These are phyloP conservation scores for Blastocystis sp. DNA, from an alignment of 352 stramenopile genomes.

Conservation along the genomic window DNA sequence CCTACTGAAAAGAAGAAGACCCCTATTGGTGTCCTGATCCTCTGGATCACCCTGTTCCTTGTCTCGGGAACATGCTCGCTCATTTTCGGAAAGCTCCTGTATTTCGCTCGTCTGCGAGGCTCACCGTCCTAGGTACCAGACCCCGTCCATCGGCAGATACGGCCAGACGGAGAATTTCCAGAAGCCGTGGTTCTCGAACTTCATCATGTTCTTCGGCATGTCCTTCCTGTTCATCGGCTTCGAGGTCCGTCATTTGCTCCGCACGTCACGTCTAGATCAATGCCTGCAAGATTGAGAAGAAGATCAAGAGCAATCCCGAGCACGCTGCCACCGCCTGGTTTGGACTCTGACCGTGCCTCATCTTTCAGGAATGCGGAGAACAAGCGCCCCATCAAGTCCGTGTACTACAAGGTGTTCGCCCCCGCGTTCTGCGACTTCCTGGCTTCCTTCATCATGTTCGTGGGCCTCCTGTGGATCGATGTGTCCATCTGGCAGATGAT, in stretches of 20 bases:
- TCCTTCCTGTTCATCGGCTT: conserved; percentile 46
- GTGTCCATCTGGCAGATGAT: conserved; percentile 67
- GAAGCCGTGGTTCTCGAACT: conserved; percentile 66
- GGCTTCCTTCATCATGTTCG: conserved; percentile 64
- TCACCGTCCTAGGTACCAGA: conserved; percentile 38
- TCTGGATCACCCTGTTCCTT: conserved; percentile 54
- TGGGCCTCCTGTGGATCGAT: conserved; percentile 56
- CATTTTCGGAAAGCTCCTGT: conserved; percentile 67
- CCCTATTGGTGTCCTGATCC: not conserved
- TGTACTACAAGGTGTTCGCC: conserved; percentile 50
- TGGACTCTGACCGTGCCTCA: not conserved
- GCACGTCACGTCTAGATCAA: conserved; percentile 30
- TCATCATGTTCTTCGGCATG: conserved; percentile 69
- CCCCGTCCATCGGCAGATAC: conserved; percentile 22
- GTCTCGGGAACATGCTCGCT: conserved; percentile 56
- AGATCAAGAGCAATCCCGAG: conserved; percentile 54
- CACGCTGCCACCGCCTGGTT: not conserved
- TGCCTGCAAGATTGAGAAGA: conserved; percentile 21
- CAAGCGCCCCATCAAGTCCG: conserved; percentile 17
- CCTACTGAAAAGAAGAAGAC: conserved; percentile 2
- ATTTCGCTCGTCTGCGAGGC: not conserved
- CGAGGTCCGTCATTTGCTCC: conserved; percentile 5
- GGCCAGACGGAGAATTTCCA: conserved; percentile 46
- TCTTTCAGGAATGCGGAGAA: conserved; percentile 19
- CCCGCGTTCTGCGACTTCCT: conserved; percentile 54